Conservation (phyloP, 2,329 filamentous ascomycete species). For the Fusarium musae region DNA sequence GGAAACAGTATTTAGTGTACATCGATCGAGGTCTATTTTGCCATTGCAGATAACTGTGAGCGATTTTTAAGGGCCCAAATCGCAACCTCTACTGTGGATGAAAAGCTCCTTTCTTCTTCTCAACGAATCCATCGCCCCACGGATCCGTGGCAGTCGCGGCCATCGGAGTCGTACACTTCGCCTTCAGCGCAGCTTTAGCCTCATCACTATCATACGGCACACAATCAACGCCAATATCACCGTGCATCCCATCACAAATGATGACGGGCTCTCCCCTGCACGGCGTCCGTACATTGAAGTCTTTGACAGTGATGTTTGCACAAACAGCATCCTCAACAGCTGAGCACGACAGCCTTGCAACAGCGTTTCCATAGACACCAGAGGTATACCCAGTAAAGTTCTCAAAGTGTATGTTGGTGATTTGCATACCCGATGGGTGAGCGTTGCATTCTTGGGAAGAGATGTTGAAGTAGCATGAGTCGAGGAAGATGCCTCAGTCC, state of each 20-base stretch:
- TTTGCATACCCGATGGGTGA: conserved; percentile 67
- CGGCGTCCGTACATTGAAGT: conserved; percentile 57
- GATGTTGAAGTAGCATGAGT: conserved; percentile 71
- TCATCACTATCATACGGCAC: conserved; percentile 28
- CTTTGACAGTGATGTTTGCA: conserved; percentile 63
- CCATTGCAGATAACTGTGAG: accelerated
- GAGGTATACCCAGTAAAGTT: conserved; percentile 68
- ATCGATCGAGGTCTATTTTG: not conserved
- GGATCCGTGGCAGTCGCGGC: conserved; percentile 7
- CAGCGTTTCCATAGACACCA: conserved; percentile 64
- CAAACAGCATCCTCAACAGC: conserved; percentile 64
- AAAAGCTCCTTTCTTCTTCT: not conserved
- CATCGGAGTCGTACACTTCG: conserved; percentile 22
- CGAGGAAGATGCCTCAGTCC: conserved; percentile 66
- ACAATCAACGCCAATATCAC: conserved; percentile 24
- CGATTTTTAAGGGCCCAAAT: not conserved
- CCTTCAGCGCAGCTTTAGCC: not conserved
- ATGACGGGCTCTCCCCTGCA: conserved; percentile 22
- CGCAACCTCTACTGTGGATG: not conserved
- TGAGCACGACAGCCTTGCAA: conserved; percentile 66
- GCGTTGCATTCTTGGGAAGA: conserved; percentile 60
- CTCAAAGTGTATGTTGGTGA: conserved; percentile 68
- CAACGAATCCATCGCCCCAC: not conserved
- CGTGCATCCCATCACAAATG: conserved; percentile 30
- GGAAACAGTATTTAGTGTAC: accelerated